Evolutionary conservation across 306 rosid genomes (phyloP), one percentile per base, ranked within the genome.

Genomic region (Quercus bicolor): DNA sequence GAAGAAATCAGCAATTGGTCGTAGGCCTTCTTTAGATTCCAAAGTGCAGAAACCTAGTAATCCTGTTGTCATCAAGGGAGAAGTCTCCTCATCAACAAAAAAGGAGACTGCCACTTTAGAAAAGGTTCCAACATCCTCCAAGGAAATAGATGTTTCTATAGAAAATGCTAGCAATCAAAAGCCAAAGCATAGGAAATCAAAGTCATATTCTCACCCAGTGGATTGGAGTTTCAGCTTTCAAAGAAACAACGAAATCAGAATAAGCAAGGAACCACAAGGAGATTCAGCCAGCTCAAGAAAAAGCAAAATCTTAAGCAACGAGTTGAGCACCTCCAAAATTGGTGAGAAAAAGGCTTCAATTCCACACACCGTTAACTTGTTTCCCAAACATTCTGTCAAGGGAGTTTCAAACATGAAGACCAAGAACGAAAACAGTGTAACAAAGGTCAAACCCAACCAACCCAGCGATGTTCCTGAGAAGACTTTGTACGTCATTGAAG

Each of bases 401-500:
- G 84, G 79, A 57, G 70, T 69, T 72, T 81, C 79, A 72, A 55
- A 76, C 72, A 13, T 28, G 72, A 81, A 68, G 62, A 26, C 77
- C 43, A 78, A 76, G 79, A 66, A 29, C 73, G 79, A n/a, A 57
- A 78, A 72, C 45, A 59, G 77, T 33, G 77, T 34, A 26, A 70
- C 72, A 59, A 77, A 77, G 62, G 56, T 56, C 66, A 80, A 82
- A 83, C 71, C 66, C 66, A 75, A 68, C 78, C 81, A 81, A 53
- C 18, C 73, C 11, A 75, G 61, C 81, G 85, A 78, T 64, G 51
- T 78, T 65, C 85, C 77, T 29, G 92, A 85, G 77, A 86, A 85
- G 70, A 78, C 81, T 61, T 55, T 82, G 80, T 80, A 86, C 52
- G 77, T 81, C 77, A 74, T 81, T 28, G 88, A 86, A 56, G 80